phyloP scores from a whole-genome alignment of 2,329 filamentous ascomycete species.

The Ophiostoma triangulosporum region DNA sequence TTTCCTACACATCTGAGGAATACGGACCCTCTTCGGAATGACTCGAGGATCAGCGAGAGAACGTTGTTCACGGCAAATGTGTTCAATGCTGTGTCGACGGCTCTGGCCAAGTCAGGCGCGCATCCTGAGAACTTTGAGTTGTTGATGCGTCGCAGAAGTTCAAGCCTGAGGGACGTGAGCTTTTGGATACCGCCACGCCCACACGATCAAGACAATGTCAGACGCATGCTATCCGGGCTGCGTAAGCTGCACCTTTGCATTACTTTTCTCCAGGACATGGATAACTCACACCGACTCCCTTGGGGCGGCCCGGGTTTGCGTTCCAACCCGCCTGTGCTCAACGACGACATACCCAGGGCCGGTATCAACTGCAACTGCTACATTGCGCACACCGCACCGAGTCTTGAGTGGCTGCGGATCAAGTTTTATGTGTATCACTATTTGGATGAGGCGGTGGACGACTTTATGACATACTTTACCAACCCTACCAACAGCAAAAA shows the following conservation, averaged over 20 bases:
- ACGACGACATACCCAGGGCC: background rate
- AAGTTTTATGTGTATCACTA: constrained; percentile 28
- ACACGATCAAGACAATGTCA: background rate
- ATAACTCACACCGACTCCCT: background rate
- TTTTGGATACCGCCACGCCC: background rate
- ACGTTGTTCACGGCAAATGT: background rate
- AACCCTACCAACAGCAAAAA: background rate
- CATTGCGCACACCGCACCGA: constrained; percentile 19
- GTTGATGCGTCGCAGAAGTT: background rate
- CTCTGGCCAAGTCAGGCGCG: background rate
- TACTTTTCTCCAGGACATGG: constrained; percentile 32
- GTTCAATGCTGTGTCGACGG: background rate
- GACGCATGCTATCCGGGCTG: too few relatives aligned
- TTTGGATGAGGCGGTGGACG: background rate
- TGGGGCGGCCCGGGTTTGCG: too few relatives aligned
- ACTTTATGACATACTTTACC: background rate
- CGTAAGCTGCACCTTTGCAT: constrained; percentile 30
- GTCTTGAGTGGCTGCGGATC: constrained; percentile 38
- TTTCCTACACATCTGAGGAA: too few relatives aligned
- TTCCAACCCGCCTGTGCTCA: background rate
- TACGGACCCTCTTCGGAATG: too few relatives aligned
- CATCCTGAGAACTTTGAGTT: background rate
- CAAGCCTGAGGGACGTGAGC: background rate
- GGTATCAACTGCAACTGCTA: background rate
- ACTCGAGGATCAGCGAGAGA: too few relatives aligned